Conservation (phyloP, 768 basidiomycete genomes). For the Podaxis pistillaris region DNA sequence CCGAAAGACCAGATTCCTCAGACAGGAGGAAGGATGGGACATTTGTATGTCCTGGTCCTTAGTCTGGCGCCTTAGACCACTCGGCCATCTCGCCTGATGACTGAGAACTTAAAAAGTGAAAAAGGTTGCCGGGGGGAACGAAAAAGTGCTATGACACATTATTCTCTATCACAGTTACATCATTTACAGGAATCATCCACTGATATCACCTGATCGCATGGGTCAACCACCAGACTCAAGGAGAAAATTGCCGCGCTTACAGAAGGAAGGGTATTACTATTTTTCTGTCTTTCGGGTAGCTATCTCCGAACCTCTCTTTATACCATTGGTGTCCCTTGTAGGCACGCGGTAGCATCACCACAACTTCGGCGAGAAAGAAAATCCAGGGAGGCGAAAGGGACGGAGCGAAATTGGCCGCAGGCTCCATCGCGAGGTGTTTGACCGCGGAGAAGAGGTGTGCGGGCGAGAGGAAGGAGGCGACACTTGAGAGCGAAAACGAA, state of each 20-base stretch:
- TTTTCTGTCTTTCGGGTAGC: constrained; percentile 77
- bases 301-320: constrained; percentile 62
- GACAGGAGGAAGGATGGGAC: background rate
- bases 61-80: constrained; percentile 90
- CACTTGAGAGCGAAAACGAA: constrained; percentile 20
- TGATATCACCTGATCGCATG: background rate
- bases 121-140: background rate
- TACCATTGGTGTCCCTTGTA: constrained; percentile 89
- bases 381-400: constrained; percentile 71
- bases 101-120: background rate
- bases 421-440: constrained; percentile 19
- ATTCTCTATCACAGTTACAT: too few species aligned
- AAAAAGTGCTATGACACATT: background rate
- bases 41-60: constrained; percentile 37
- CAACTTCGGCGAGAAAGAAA: constrained; percentile 72
- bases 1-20: constrained; percentile 31
- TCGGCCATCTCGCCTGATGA: constrained; percentile 68
- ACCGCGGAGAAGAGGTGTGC: constrained; percentile 9
- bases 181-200: too few species aligned
- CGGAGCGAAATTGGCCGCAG: constrained; percentile 36
- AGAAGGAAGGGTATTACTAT: constrained; percentile 79
- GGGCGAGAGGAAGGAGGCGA: constrained; percentile 16
- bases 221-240: background rate
- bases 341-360: constrained; percentile 80
- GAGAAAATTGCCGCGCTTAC: constrained; percentile 25